Conservation (phyloP, 495 filamentous ascomycete species). For the Aspergillus leporis region DNA sequence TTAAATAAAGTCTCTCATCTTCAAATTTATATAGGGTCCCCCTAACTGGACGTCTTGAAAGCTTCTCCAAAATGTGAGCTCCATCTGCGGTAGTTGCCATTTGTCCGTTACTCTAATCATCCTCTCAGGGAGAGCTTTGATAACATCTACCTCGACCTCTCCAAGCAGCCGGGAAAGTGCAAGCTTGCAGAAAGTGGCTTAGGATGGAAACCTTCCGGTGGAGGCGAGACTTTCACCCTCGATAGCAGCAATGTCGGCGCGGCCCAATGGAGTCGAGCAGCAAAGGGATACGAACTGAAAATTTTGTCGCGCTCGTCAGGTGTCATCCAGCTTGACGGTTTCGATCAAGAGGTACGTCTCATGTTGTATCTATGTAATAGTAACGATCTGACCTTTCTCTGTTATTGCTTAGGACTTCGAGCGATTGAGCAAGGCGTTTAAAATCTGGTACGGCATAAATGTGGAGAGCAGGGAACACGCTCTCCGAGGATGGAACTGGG, state of each 20-base stretch:
- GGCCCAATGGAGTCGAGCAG: conserved; percentile 94
- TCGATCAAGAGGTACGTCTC: conserved; percentile 77
- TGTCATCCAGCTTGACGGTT: conserved; percentile 93
- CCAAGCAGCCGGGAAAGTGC: conserved; percentile 85
- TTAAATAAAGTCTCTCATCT: not conserved
- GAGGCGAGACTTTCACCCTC: conserved; percentile 89
- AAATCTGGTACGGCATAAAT: conserved; percentile 92
- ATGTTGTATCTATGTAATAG: not conserved
- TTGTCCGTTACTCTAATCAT: conserved; percentile 25
- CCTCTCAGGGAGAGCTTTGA: conserved; percentile 83
- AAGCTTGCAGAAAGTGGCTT: conserved; percentile 89
- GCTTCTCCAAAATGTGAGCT: conserved; percentile 4
- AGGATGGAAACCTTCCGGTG: conserved; percentile 87
- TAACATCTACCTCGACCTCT: conserved; percentile 92
- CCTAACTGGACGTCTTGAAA: not conserved
- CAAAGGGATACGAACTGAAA: conserved; percentile 91
- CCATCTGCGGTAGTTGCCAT: not conserved
- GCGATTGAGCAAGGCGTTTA: conserved; percentile 85
- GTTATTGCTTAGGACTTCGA: conserved; percentile 71
- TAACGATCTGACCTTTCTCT: not conserved
- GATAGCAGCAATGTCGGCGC: conserved; percentile 76
- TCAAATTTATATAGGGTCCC: not conserved
- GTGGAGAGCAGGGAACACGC: conserved; percentile 92
- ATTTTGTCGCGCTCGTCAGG: conserved; percentile 78
- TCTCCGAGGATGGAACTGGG: conserved; percentile 98